Base-by-base conservation (phyloP, 768 basidiomycete species). In the Lentinula detonsa region DNA sequence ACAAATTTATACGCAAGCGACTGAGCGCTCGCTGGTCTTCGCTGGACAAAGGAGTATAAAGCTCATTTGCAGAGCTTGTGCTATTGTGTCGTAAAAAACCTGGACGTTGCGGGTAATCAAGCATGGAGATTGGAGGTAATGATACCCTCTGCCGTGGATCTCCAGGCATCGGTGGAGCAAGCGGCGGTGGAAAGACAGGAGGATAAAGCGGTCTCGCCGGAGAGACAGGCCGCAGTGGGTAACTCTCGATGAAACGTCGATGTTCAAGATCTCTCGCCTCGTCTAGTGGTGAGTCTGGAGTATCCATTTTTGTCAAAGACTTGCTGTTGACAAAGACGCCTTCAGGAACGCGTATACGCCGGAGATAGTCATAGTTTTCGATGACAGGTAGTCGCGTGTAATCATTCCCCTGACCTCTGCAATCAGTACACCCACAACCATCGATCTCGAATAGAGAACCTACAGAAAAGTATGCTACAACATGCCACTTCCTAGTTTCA, bases 401-500 rank as follows among this genome's bases (percentile, higher is more conserved):
- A 69, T 90, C 88, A 63, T 82, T 81, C 11, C 82, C 85, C 88
- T 90, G 62, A 59, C 53, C 53, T 59, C 61, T n/a, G 7, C 15
- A 18, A 9, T 34, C 33, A 13, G 55, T 37, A 39, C 35, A 48
- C 48, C 23, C 43, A 48, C 21, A 34, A 61, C 11, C 52, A 60
- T 59, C 52, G 59, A 63, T 33, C 31, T 59, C 35, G 42, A 46
- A 48, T 42, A 62, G 48, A 52, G 51, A 56, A 67, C 81, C 69
- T 69, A 90, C 88, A 72, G 84, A 83, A 72, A 91, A 91, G 76
- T 91, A 91, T 50, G 89, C 88, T 61, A 90, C 89, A 54, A 91
- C 81, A 74, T 92, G 90, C 90, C 90, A 92, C 79, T 90, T 90
- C 46, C 84, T 81, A 33, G 81, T 79, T 57, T 80, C 79, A 59